These are phyloP conservation scores for Salvia splendens DNA, from an alignment of 257 asterid species.

Conservation along the genomic window DNA sequence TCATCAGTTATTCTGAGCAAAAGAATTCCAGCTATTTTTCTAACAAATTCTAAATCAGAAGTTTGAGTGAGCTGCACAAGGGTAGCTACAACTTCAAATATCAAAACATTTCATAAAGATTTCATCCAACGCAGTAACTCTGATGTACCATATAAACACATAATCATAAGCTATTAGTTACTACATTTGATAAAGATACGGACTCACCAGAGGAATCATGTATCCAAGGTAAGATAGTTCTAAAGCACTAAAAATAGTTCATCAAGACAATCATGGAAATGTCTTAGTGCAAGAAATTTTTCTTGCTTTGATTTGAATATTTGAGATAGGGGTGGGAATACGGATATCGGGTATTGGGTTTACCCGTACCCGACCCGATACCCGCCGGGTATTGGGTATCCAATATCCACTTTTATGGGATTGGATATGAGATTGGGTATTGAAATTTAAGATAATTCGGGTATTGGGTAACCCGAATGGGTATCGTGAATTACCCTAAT, in stretches of 20 bases:
- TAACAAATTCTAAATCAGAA: conserved; percentile 17
- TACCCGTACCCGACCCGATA: no score
- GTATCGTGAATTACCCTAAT: no score
- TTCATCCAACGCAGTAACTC: not conserved
- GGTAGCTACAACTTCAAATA: not conserved
- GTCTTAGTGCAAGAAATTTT: no score
- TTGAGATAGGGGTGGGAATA: no score
- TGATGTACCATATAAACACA: not conserved
- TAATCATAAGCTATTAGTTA: not conserved
- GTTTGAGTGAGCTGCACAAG: conserved; percentile 7
- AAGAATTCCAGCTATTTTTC: not conserved
- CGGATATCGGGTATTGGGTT: no score
- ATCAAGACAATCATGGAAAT: no score
- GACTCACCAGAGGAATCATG: not conserved
- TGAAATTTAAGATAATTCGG: no score
- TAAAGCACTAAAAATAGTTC: not conserved
- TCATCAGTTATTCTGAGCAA: not conserved
- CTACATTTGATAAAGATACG: not conserved
- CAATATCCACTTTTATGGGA: no score
- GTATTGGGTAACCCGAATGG: no score
- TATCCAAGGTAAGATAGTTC: not conserved
- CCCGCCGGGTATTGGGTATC: no score
- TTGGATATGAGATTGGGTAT: no score
- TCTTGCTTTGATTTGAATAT: no score
- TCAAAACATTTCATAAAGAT: not conserved